Evolutionary conservation across 2,329 filamentous ascomycete species (phyloP), one percentile per base, ranked within the genome.

Genomic region (Fusarium ramigenum): DNA sequence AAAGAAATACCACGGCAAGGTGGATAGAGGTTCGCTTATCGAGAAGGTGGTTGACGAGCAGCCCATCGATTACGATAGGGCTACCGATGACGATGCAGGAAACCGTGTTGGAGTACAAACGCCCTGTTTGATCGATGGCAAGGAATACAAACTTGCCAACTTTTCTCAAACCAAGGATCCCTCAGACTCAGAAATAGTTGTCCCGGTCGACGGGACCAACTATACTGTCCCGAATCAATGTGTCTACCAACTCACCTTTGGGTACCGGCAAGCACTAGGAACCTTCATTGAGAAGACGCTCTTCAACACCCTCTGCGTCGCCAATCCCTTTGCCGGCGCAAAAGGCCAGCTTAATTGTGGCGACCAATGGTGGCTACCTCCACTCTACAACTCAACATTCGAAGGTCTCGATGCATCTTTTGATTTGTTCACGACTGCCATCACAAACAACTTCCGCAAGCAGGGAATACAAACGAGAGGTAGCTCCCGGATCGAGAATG

Each of bases 1-100:
- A 15, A 66, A 66, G 15, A 34, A 66, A 12, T 66, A 66, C 19
- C 19, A 66, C 15, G 63, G 42, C 32, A 18, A 34, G n/a, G 23
- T 66, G 0, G 63, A 66, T 15, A 7, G 25, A 4, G 43, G 42
- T 28, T n/a, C 30, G 2, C 49, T 66, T 1, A 10, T 37, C 3
- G 63, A 66, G 25, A 47, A 50, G 8, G 30, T 66, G 1, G 32
- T 66, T 19, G 21, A 10, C 0, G 23, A 47, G 19, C 11, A 23
- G 9, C 47, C 40, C 4, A 28, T 36, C 7, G 16, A 34, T 6
- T 43, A 43, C 4, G 6, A 63, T 2, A 47, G 37, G 16, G 19
- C 30, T 7, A 3, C 42, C 23, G 1, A 47, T 3, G 25, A 46
- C n/a, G 10, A n/a, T 4, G 1, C 19, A 15, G 37, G 52, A 14